These are phyloP conservation scores for Tricholoma saponaceum DNA, from an alignment of 768 basidiomycete species.

Conservation along the genomic window DNA sequence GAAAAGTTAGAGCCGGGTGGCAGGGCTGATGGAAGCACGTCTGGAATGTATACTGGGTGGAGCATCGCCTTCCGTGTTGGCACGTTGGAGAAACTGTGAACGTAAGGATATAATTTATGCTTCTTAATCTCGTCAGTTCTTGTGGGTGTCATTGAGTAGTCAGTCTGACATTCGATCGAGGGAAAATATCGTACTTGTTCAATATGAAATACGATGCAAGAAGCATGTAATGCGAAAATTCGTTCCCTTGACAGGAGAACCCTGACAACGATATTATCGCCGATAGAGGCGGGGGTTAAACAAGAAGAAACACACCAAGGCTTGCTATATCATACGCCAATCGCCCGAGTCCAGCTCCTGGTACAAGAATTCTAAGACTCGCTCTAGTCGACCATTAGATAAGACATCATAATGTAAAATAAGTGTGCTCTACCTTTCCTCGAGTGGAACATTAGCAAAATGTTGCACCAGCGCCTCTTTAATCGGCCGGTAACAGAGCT, in stretches of 20 bases:
- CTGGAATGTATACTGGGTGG: constrained; percentile 69
- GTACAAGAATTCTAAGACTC: constrained; percentile 75
- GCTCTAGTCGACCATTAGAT: constrained; percentile 17
- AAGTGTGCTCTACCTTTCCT: constrained; percentile 44
- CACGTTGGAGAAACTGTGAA: constrained; percentile 90
- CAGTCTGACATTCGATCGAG: not conserved
- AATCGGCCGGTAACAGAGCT: constrained; percentile 78
- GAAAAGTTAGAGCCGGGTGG: constrained; percentile 68
- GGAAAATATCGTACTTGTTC: constrained; percentile 56
- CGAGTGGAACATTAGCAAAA: constrained; percentile 51
- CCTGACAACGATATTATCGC: constrained; percentile 39
- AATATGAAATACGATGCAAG: constrained; percentile 85
- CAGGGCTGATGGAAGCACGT: constrained; percentile 74
- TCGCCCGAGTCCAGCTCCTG: constrained; percentile 86
- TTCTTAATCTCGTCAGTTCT: constrained; percentile 65
- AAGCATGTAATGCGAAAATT: constrained; percentile 95
- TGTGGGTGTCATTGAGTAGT: constrained; percentile 11
- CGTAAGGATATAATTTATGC: constrained; percentile 81
- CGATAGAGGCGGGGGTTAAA: not conserved
- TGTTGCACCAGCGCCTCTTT: constrained; percentile 65
- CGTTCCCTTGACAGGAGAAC: constrained; percentile 89
- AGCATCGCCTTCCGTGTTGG: constrained; percentile 57
- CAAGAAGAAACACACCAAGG: constrained; percentile 46
- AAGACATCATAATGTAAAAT: not conserved
- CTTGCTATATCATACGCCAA: constrained; percentile 86